These are phyloP conservation scores for Telopea speciosissima DNA, from an alignment of 177 flowering plant genomes.

Conservation along the genomic window DNA sequence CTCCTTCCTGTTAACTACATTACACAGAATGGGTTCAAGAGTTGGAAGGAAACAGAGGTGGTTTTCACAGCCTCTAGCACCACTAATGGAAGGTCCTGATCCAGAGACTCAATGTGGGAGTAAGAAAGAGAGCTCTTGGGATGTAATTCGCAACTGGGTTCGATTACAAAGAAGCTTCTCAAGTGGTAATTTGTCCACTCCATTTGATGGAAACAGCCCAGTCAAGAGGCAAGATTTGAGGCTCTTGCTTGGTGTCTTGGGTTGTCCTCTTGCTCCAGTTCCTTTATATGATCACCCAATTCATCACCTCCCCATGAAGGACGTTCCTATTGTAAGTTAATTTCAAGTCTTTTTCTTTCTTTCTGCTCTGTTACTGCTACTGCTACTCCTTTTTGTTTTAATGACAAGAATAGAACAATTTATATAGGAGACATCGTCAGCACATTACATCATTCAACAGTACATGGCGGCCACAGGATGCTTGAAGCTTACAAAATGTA, in stretches of 20 bases:
- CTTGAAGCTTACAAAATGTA: constrained; percentile 29
- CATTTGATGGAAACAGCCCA: constrained; percentile 5
- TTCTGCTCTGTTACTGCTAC: background rate
- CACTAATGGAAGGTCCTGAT: constrained; percentile 75
- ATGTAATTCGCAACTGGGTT: constrained; percentile 61
- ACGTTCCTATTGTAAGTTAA: constrained; percentile 55
- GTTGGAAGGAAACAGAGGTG: constrained; percentile 42
- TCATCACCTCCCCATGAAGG: constrained; percentile 31
- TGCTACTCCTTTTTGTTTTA: background rate
- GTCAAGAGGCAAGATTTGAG: constrained; percentile 46
- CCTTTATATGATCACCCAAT: constrained; percentile 29
- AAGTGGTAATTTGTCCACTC: constrained; percentile 9
- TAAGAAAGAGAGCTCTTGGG: constrained; percentile 78
- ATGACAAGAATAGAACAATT: background rate
- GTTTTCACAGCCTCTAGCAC: constrained; percentile 51
- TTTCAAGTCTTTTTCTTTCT: background rate
- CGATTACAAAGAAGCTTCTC: constrained; percentile 30
- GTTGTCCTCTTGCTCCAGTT: constrained; percentile 85
- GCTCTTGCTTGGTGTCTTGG: constrained; percentile 76
- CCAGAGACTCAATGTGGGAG: constrained; percentile 42
- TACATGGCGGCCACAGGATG: constrained; percentile 86
- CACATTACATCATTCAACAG: constrained; percentile 75
- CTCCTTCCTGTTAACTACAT: too few relatives aligned
- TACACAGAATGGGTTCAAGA: constrained; percentile 34
- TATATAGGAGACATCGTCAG: constrained; percentile 53